Conservation (phyloP, 345 rosid species). For the Eucalyptus sp. region DNA sequence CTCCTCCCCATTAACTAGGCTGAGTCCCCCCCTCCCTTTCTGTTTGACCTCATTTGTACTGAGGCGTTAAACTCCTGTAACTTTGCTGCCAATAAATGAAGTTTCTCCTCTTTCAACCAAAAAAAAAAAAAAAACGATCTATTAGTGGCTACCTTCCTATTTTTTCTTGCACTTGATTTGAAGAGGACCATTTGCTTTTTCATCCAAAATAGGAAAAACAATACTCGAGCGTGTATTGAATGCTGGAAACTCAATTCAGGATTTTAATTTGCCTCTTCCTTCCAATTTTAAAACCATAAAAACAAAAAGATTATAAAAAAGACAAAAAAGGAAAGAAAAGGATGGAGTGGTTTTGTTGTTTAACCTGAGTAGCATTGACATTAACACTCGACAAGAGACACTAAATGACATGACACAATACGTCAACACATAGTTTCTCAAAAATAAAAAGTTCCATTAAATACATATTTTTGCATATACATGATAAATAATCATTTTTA, state of each 20-base stretch:
- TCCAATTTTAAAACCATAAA: neutral
- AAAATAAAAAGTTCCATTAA: no score
- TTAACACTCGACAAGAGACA: no score
- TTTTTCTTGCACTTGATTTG: neutral
- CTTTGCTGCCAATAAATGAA: no score
- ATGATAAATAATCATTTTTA: no score
- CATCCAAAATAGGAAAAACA: neutral
- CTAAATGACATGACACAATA: no score
- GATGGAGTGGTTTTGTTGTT: neutral
- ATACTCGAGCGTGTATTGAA: neutral
- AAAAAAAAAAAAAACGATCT: neutral
- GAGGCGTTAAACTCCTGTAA: no score
- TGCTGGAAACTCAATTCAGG: neutral
- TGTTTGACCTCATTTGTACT: no score
- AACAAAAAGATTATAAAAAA: neutral
- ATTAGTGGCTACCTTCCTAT: neutral
- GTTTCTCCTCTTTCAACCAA: no score
- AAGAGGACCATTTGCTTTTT: neutral
- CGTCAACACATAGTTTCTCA: rapidly evolving
- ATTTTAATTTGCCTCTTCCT: neutral
- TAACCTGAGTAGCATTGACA: neutral
- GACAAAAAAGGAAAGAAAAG: neutral
- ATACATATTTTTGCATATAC: no score
- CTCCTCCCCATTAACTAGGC: no score
- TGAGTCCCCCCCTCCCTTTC: no score